phyloP scores from a whole-genome alignment of 768 basidiomycete genomes.

The Mycena chlorophos region DNA sequence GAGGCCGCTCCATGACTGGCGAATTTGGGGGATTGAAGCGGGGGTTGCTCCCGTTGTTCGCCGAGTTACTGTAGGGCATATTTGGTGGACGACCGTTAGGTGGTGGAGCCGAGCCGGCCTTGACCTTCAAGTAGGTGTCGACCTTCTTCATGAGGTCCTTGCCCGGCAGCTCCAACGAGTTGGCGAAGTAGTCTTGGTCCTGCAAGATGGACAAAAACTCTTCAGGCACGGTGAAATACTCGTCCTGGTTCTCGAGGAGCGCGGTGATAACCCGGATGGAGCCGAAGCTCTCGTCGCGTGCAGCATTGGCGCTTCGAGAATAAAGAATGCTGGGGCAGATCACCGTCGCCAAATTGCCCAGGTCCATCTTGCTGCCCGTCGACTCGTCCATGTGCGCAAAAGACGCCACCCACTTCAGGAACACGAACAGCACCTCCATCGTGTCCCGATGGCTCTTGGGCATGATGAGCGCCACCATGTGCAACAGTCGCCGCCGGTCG shows the following conservation, averaged over 20 bases:
- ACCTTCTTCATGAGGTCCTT: slow-evolving; percentile 97
- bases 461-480: slow-evolving; percentile 81
- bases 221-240: slow-evolving; percentile 90
- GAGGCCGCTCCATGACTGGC: slow-evolving; percentile 49
- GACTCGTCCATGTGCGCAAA: slow-evolving; percentile 98
- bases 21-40: slow-evolving; percentile 40
- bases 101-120: slow-evolving; percentile 37
- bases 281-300: slow-evolving; percentile 90
- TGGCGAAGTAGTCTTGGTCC: slow-evolving; percentile 91
- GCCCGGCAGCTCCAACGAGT: slow-evolving; percentile 82
- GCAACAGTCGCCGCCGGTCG: slow-evolving; percentile 81
- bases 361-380: slow-evolving; percentile 98
- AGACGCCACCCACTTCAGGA: slow-evolving; percentile 99
- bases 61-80: slow-evolving; percentile 34
- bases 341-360: slow-evolving; percentile 93
- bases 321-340: slow-evolving; percentile 98
- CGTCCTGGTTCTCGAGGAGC: slow-evolving; percentile 90
- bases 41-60: slow-evolving; percentile 42
- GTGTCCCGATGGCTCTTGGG: slow-evolving; percentile 96
- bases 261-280: slow-evolving; percentile 84
- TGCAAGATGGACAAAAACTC: slow-evolving; percentile 85
- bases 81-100: slow-evolving; percentile 51
- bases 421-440: slow-evolving; percentile 96
- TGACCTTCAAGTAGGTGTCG: slow-evolving; percentile 83
- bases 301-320: slow-evolving; percentile 79